Percentiles rank a stretch among this genome's conserved stretches.
Evolutionary conservation across 495 filamentous ascomycete genomes (phyloP).

Genomic region (Hypoxylon lenormandii): DNA sequence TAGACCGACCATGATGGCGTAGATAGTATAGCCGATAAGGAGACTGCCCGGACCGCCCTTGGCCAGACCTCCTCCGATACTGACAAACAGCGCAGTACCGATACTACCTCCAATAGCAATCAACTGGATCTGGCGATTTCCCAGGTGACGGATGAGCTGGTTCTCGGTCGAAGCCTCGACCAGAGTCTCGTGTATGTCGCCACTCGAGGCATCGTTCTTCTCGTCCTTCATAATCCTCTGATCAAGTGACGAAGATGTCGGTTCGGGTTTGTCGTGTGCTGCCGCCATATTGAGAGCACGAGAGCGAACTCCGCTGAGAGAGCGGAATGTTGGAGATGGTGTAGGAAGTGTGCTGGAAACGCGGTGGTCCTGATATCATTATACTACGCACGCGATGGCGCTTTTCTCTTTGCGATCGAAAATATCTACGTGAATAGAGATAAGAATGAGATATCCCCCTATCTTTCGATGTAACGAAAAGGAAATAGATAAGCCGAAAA

Average conservation of each 20-base stretch:
- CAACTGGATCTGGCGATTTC: slow-evolving; percentile 76
- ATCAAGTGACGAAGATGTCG: neutral
- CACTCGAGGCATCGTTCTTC: slow-evolving; percentile 38
- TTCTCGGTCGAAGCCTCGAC: slow-evolving; percentile 38
- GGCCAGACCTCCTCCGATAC: slow-evolving; percentile 72
- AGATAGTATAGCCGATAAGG: slow-evolving; percentile 74
- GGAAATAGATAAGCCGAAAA: slow-evolving; percentile 18
- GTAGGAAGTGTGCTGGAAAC: slow-evolving; percentile 43
- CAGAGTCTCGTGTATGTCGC: slow-evolving; percentile 37
- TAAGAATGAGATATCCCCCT: neutral
- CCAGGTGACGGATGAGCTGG: slow-evolving; percentile 66
- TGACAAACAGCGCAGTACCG: slow-evolving; percentile 82
- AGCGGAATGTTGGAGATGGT: slow-evolving; percentile 49
- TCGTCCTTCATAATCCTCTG: slow-evolving; percentile 19
- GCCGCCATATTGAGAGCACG: slow-evolving; percentile 52
- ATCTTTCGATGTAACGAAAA: neutral
- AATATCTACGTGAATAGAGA: slow-evolving; percentile 5
- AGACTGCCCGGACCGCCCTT: slow-evolving; percentile 76
- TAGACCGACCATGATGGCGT: slow-evolving; percentile 57
- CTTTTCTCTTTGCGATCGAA: slow-evolving; percentile 26
- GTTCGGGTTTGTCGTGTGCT: slow-evolving; percentile 39
- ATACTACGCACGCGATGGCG: slow-evolving; percentile 47
- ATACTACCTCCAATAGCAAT: slow-evolving; percentile 83
- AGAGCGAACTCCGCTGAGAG: slow-evolving; percentile 50
- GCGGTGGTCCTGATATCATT: slow-evolving; percentile 42